Conservation (phyloP, 305 asterid genomes). For the Solanum hybrid region DNA sequence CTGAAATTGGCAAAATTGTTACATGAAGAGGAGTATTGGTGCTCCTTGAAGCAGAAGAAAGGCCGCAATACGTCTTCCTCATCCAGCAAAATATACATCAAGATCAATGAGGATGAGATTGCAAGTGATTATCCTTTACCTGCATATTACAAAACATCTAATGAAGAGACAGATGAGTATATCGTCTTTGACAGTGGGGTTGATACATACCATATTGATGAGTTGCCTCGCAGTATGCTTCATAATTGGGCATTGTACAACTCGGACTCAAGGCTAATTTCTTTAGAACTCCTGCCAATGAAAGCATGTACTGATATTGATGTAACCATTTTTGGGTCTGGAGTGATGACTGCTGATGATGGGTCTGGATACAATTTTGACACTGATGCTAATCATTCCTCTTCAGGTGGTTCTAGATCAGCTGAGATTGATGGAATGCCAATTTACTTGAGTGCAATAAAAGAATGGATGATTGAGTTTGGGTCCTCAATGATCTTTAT, state of each 20-base stretch:
- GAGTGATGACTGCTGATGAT: conserved; percentile 77
- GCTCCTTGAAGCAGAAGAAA: conserved; percentile 68
- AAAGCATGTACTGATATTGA: conserved; percentile 91
- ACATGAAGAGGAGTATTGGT: conserved; percentile 85
- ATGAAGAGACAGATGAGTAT: conserved; percentile 83
- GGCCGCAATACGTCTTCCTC: conserved; percentile 37
- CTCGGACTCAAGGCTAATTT: conserved; percentile 80
- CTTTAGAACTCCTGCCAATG: conserved; percentile 89
- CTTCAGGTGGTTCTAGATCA: conserved; percentile 44
- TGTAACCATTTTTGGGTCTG: conserved; percentile 86
- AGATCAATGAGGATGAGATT: conserved; percentile 94
- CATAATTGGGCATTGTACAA: conserved; percentile 94
- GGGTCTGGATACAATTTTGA: conserved; percentile 83
- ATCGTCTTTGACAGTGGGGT: conserved; percentile 61
- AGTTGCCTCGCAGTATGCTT: conserved; percentile 71
- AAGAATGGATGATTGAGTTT: conserved; percentile 94
- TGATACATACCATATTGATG: conserved; percentile 45
- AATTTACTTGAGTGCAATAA: conserved; percentile 72
- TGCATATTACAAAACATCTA: conserved; percentile 66
- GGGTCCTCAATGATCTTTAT: conserved; percentile 80
- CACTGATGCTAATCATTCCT: conserved; percentile 43
- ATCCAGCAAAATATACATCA: conserved; percentile 69
- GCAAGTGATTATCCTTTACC: conserved; percentile 96
- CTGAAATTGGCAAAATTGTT: conserved; percentile 65
- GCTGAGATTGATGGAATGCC: conserved; percentile 69